These are phyloP conservation scores for Pterothamnion heteromorphum DNA, from an alignment of 31 red algal species.

Conservation along the genomic window DNA sequence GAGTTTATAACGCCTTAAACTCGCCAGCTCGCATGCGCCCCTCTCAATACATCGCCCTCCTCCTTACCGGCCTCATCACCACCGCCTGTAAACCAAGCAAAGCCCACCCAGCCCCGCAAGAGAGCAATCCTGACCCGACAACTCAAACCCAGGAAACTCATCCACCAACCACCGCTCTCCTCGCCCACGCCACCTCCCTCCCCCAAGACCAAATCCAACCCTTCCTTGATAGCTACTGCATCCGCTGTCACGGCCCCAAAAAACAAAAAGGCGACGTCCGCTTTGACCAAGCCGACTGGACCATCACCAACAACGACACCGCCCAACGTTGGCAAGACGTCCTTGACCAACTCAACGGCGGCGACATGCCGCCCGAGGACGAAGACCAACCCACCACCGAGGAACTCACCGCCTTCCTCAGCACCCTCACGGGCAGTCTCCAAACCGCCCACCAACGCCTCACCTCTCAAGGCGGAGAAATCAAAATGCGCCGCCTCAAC, in stretches of 20 bases:
- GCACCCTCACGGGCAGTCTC: neutral
- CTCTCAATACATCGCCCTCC: too few relatives aligned
- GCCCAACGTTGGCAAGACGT: neutral
- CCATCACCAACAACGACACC: neutral
- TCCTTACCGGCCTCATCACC: too few relatives aligned
- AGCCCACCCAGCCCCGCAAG: too few relatives aligned
- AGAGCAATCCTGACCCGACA: too few relatives aligned
- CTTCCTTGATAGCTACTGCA: neutral
- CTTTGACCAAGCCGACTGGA: neutral
- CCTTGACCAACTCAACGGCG: neutral
- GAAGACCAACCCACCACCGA: neutral
- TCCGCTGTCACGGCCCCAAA: neutral
- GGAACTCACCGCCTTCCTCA: neutral
- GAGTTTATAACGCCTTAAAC: too few relatives aligned
- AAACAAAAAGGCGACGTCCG: neutral
- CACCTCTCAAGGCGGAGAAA: too few relatives aligned
- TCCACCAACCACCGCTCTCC: too few relatives aligned
- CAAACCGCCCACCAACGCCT: too few relatives aligned
- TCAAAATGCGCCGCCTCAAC: neutral
- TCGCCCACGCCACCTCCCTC: neutral
- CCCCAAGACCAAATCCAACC: neutral
- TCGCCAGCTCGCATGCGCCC: too few relatives aligned
- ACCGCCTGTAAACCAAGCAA: too few relatives aligned
- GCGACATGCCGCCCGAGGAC: neutral
- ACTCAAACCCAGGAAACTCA: too few relatives aligned